Percentiles rank a stretch among this genome's conserved stretches.
Conservation (phyloP, 805 yeast genomes). For the Pichia paraexigua region DNA sequence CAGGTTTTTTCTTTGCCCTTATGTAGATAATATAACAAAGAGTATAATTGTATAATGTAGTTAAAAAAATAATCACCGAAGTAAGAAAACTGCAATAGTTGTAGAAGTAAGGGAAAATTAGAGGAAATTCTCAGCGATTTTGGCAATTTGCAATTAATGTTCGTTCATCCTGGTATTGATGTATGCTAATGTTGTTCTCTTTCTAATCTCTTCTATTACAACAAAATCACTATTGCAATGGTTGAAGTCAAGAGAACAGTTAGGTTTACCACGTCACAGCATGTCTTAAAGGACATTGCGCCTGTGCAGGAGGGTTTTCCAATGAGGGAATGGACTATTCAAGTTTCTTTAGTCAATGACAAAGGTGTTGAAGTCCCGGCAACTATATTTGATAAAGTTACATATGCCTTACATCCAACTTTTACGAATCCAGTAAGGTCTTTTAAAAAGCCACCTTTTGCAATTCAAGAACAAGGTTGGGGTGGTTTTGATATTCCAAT, state of each 20-base stretch:
- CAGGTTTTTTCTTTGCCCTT: not conserved
- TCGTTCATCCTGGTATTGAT: not conserved
- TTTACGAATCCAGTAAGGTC: conserved; percentile 82
- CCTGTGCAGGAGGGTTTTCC: conserved; percentile 89
- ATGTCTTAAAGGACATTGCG: conserved; percentile 69
- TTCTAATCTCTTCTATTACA: not conserved
- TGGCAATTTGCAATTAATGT: not conserved
- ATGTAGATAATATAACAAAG: not conserved
- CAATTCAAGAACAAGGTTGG: conserved; percentile 92
- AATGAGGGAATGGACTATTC: conserved; percentile 88
- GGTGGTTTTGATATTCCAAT: conserved; percentile 93
- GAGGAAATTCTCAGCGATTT: not conserved
- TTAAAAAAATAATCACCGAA: too few relatives aligned
- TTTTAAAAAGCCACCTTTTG: conserved; percentile 76
- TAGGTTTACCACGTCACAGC: conserved; percentile 81
- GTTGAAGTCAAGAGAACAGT: conserved; percentile 73
- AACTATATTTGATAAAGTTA: conserved; percentile 80
- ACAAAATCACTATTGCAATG: conserved; percentile 13
- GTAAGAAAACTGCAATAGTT: not conserved
- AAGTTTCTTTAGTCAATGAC: conserved; percentile 65
- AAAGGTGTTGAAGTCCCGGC: conserved; percentile 83
- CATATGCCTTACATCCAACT: conserved; percentile 91
- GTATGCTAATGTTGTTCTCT: not conserved
- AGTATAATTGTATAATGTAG: not conserved
- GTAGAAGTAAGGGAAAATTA: not conserved